Percentiles rank a stretch among this genome's conserved stretches.
Conservation (phyloP, 2,329 filamentous ascomycete species). For the Nannizzia gypsea region DNA sequence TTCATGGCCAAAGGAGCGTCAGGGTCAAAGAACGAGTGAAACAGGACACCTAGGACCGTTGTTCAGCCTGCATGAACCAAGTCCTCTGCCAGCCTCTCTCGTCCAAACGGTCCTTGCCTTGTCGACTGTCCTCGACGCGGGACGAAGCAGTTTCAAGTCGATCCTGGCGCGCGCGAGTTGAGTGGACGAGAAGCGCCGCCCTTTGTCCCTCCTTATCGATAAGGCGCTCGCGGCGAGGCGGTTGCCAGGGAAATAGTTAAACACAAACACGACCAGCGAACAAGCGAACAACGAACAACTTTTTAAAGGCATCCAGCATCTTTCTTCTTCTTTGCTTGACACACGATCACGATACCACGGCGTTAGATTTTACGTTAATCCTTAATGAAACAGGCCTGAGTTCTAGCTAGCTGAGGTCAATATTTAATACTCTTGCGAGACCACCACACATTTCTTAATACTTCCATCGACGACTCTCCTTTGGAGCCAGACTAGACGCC, state of each 20-base stretch:
- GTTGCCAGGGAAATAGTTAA: constrained; percentile 4
- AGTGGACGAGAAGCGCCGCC: background rate
- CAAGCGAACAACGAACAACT: background rate
- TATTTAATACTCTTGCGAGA: background rate
- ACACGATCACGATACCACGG: background rate
- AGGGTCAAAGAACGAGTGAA: background rate
- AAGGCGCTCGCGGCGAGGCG: background rate
- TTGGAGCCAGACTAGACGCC: background rate
- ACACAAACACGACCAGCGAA: background rate
- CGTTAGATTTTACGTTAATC: background rate
- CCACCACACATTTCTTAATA: background rate
- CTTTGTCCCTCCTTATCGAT: background rate
- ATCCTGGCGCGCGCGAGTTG: background rate
- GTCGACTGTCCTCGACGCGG: background rate
- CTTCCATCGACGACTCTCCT: background rate
- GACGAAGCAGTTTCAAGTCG: background rate
- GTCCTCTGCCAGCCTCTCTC: background rate
- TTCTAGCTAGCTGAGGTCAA: background rate
- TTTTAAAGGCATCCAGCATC: background rate
- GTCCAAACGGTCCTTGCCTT: background rate
- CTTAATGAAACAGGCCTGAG: background rate
- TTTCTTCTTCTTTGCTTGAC: background rate
- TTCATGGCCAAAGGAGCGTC: constrained; percentile 32
- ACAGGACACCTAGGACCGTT: background rate
- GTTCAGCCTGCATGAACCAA: background rate